phyloP scores from a whole-genome alignment of 1,284 basidiomycete genomes.

The Ustilago bromivora region DNA sequence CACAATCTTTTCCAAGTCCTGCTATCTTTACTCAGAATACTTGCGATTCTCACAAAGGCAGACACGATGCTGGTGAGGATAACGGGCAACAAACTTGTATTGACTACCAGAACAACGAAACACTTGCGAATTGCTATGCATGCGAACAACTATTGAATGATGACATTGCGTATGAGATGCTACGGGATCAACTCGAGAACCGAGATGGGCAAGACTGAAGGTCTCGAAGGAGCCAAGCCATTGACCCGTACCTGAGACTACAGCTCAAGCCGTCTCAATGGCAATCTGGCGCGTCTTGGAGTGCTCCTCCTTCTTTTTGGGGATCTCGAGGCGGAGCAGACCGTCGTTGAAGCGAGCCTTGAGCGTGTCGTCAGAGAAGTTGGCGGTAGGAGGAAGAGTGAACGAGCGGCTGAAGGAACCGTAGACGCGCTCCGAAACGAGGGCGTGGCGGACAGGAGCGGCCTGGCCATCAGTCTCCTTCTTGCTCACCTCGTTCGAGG shows the following conservation, averaged over 20 bases:
- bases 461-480: constrained; percentile 26
- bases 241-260: not conserved
- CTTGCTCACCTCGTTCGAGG: constrained; percentile 43
- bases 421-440: constrained; percentile 53
- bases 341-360: constrained; percentile 57
- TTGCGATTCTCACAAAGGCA: not conserved
- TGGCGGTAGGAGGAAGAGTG: constrained; percentile 47
- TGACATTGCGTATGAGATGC: not conserved
- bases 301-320: constrained; percentile 56
- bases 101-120: not conserved
- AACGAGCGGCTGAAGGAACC: constrained; percentile 59
- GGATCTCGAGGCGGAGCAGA: constrained; percentile 54
- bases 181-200: not conserved
- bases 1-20: not conserved
- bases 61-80: not conserved
- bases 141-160: not conserved
- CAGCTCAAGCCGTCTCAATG: constrained; percentile 34
- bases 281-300: constrained; percentile 52
- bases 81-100: not conserved
- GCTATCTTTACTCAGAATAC: not conserved
- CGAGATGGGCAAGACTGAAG: not conserved
- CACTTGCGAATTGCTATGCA: not conserved
- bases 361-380: constrained; percentile 43
- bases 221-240: not conserved
- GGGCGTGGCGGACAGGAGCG: constrained; percentile 35